A percentile compares a stretch with the other conserved stretches of the same genome.
Evolutionary conservation across 2,329 filamentous ascomycete species (phyloP).

Genomic region (Endoconidiophora polonica): DNA sequence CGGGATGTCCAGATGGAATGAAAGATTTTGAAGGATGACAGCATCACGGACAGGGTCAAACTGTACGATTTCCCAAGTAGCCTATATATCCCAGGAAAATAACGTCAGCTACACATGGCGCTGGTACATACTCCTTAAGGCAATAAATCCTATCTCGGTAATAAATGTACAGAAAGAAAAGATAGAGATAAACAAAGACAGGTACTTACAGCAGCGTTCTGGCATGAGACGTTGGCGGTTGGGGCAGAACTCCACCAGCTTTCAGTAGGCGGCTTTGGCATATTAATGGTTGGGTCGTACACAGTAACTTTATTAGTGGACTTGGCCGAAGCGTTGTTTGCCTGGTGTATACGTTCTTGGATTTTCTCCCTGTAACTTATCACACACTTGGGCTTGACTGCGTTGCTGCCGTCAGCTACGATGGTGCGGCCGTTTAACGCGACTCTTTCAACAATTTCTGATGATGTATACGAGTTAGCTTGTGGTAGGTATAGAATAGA

Average conservation of each 20-base stretch:
- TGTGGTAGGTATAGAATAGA: neutral
- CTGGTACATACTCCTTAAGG: too few species aligned
- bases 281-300: constrained; percentile 2
- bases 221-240: neutral
- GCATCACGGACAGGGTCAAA: too few species aligned
- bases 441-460: neutral
- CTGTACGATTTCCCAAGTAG: too few species aligned
- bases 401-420: neutral
- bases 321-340: neutral
- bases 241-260: neutral
- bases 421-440: neutral
- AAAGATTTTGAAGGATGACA: too few species aligned
- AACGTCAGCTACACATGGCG: too few species aligned
- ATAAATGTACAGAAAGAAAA: too few species aligned
- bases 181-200: too few species aligned
- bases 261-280: neutral
- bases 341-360: neutral
- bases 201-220: too few species aligned
- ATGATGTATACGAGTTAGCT: neutral
- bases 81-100: too few species aligned
- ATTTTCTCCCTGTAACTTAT: neutral
- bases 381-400: neutral
- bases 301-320: neutral
- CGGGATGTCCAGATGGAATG: too few species aligned
- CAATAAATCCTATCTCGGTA: too few species aligned